These are phyloP conservation scores for Malus sylvestris DNA, from an alignment of 306 rosid genomes.

Conservation along the genomic window DNA sequence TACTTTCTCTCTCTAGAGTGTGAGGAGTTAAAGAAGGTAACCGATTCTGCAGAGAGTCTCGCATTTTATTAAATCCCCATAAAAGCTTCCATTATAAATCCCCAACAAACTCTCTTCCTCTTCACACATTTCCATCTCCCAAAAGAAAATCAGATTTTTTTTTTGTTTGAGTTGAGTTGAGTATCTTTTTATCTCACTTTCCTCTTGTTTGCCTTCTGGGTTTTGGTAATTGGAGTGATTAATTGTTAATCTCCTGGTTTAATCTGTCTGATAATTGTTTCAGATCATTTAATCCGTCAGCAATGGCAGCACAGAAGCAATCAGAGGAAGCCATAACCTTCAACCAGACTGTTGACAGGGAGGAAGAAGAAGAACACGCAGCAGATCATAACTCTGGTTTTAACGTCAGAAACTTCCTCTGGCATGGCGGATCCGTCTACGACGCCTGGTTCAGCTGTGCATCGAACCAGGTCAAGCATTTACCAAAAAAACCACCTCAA, in stretches of 20 bases:
- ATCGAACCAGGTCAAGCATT: slow-evolving; percentile 63
- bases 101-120: slow-evolving; percentile 11
- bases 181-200: not conserved
- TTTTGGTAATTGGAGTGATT: not conserved
- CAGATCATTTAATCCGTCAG: slow-evolving; percentile 29
- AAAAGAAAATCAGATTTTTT: not conserved
- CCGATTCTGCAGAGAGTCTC: slow-evolving; percentile 19
- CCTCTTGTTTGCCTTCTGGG: not conserved
- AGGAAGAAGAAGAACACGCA: slow-evolving; percentile 37
- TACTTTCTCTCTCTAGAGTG: not conserved
- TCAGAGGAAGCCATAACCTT: slow-evolving; percentile 61
- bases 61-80: slow-evolving; percentile 20
- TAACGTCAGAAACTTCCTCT: slow-evolving; percentile 47
- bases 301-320: slow-evolving; percentile 60
- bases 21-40: slow-evolving; percentile 18
- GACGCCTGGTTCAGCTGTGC: slow-evolving; percentile 99
- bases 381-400: slow-evolving; percentile 25
- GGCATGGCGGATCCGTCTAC: slow-evolving; percentile 94
- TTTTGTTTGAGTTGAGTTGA: not conserved
- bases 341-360: slow-evolving; percentile 40
- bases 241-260: not conserved
- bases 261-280: slow-evolving; percentile 7
- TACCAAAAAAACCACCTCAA: slow-evolving; percentile 3
- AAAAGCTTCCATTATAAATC: not conserved
- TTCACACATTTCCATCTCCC: slow-evolving; percentile 9